Conservation (phyloP, 352 stramenopile genomes). For the Peronospora farinosa region DNA sequence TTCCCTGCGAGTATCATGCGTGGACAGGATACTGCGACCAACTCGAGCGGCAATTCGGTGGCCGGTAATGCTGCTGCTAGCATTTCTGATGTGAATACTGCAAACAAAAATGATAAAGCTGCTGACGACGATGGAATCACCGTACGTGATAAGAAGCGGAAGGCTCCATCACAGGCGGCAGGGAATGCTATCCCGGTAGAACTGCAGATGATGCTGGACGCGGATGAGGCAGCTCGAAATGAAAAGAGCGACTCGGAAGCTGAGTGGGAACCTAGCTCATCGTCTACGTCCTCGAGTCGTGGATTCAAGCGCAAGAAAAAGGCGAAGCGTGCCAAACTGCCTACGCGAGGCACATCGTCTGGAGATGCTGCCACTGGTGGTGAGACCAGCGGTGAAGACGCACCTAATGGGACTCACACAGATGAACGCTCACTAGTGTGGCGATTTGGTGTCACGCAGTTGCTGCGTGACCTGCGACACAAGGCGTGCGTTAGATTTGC, state of each 20-base stretch:
- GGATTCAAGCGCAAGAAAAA: conserved; percentile 60
- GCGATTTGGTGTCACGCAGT: conserved; percentile 68
- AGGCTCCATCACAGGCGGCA: conserved; percentile 18
- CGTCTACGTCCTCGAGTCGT: conserved; percentile 23
- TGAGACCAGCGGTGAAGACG: conserved; percentile 34
- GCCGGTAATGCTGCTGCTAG: conserved; percentile 16
- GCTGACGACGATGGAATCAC: conserved; percentile 61
- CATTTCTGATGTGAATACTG: conserved; percentile 1
- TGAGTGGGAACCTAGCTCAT: conserved; percentile 45
- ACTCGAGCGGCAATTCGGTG: conserved; percentile 11
- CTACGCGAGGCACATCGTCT: conserved; percentile 39
- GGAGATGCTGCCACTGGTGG: conserved; percentile 15
- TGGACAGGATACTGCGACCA: conserved; percentile 33
- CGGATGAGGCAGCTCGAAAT: conserved; percentile 46
- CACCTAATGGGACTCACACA: conserved; percentile 24
- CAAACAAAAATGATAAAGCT: conserved; percentile 16
- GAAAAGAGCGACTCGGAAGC: conserved; percentile 50
- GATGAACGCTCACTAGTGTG: conserved; percentile 74
- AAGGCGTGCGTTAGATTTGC: conserved; percentile 74
- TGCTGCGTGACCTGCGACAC: conserved; percentile 77
- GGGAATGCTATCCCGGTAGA: conserved; percentile 65
- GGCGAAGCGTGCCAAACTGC: conserved; percentile 75
- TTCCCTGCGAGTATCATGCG: conserved; percentile 60
- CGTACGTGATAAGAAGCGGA: conserved; percentile 67
- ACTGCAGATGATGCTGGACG: conserved; percentile 82